Percentiles rank a stretch among this genome's conserved stretches.
These are phyloP conservation scores for Ophiostoma ulmi DNA, from an alignment of 2,329 filamentous ascomycete genomes.

Conservation along the genomic window DNA sequence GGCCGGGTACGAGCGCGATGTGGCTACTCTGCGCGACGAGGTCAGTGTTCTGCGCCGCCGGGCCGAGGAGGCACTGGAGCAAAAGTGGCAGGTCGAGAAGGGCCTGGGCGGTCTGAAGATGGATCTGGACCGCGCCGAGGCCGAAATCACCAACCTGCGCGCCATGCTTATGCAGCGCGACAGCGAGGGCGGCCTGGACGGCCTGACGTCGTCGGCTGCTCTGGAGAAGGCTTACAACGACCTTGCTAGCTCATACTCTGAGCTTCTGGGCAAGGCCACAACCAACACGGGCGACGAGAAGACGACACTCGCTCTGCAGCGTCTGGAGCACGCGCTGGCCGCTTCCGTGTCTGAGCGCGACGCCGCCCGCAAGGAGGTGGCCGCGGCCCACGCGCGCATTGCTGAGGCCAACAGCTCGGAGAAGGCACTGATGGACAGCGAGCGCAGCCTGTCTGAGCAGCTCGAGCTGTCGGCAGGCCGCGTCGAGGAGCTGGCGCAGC, in stretches of 20 bases:
- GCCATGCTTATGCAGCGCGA: constrained; percentile 76
- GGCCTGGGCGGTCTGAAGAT: constrained; percentile 58
- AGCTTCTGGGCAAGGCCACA: constrained; percentile 62
- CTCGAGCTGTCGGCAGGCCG: constrained; percentile 68
- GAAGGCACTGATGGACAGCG: constrained; percentile 50
- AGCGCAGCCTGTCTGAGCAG: constrained; percentile 62
- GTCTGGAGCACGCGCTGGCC: constrained; percentile 63
- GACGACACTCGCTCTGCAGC: constrained; percentile 57
- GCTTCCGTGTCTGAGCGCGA: constrained; percentile 68
- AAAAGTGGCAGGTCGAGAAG: constrained; percentile 63
- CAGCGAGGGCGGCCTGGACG: constrained; percentile 47
- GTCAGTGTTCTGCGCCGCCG: constrained; percentile 77
- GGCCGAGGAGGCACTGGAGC: constrained; percentile 88
- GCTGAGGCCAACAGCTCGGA: constrained; percentile 54
- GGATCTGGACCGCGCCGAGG: constrained; percentile 91
- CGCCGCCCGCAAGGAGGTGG: constrained; percentile 60
- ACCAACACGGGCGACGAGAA: constrained; percentile 54
- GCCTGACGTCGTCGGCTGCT: constrained; percentile 61
- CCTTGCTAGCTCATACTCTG: constrained; percentile 64
- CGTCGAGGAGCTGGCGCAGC: constrained; percentile 67
- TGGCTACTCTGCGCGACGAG: constrained; percentile 72
- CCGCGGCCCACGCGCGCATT: constrained; percentile 57
- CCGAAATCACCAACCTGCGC: constrained; percentile 82
- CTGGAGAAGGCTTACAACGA: constrained; percentile 70
- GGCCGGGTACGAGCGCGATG: constrained; percentile 77